Percentiles rank a stretch among this genome's conserved stretches.
phyloP scores from a whole-genome alignment of 306 rosid species.

The Pterocarpus santalinus region DNA sequence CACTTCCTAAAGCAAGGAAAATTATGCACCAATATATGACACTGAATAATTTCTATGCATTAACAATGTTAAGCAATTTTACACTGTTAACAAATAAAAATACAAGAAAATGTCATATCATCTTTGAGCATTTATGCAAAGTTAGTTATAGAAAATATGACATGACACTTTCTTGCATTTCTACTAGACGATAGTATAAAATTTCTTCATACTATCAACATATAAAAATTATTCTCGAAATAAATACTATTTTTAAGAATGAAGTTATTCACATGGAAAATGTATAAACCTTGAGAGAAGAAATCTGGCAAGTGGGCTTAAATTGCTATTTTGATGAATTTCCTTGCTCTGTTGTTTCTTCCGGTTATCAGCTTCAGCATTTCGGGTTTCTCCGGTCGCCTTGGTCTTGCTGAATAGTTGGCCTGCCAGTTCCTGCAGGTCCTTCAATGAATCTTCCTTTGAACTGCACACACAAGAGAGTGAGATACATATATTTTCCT shows the following conservation, averaged over 20 bases:
- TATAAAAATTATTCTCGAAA: no score
- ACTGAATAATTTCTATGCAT: no score
- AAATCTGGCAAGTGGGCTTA: constrained; percentile 96
- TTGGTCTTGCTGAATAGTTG: constrained; percentile 63
- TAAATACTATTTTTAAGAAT: constrained; percentile 27
- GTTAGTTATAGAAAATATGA: no score
- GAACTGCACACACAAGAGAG: constrained; percentile 64
- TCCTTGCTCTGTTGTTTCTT: constrained; percentile 78
- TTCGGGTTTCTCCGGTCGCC: constrained; percentile 63
- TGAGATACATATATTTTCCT: constrained; percentile 10
- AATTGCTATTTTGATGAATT: constrained; percentile 70
- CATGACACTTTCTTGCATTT: no score
- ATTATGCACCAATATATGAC: no score
- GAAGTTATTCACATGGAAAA: constrained; percentile 35
- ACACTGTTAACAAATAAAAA: no score
- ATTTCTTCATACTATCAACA: no score
- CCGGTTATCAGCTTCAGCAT: constrained; percentile 61
- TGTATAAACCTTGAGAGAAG: constrained; percentile 87
- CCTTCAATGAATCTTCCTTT: constrained; percentile 80
- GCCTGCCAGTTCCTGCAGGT: constrained; percentile 77
- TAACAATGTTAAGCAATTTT: no score
- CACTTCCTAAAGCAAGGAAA: no score
- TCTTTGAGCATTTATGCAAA: no score
- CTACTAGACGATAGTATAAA: no score
- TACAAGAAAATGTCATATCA: no score